Evolutionary conservation across 371 early-diverging fungal genomes (phyloP).

Genomic region (Mortierella sp.): DNA sequence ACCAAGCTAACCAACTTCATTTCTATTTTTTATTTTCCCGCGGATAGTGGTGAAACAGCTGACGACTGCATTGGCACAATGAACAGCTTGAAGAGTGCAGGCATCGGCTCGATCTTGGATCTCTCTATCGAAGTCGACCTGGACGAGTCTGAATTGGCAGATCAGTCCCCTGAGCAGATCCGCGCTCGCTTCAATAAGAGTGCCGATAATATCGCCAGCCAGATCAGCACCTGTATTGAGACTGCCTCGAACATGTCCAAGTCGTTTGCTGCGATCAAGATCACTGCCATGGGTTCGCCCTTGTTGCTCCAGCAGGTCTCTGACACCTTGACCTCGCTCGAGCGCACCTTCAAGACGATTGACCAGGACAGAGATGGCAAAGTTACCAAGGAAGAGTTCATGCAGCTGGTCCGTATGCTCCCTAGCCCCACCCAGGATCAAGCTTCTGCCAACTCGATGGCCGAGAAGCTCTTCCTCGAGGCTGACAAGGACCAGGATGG

Average conservation of each 20-base stretch:
- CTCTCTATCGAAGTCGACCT: conserved; percentile 90
- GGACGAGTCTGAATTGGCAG: conserved; percentile 54
- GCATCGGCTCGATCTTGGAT: conserved; percentile 90
- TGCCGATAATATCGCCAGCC: conserved; percentile 69
- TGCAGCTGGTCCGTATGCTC: conserved; percentile 37
- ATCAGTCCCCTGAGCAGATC: conserved; percentile 50
- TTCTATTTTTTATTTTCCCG: background rate
- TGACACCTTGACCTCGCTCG: conserved; percentile 55
- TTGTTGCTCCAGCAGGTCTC: conserved; percentile 81
- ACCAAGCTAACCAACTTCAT: no score
- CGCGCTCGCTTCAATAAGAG: conserved; percentile 48
- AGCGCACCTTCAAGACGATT: conserved; percentile 51
- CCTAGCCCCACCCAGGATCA: conserved; percentile 29
- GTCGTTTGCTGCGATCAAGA: conserved; percentile 86
- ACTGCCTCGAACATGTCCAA: conserved; percentile 72
- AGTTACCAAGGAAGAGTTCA: conserved; percentile 45
- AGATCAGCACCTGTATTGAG: conserved; percentile 70
- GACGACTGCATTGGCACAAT: conserved; percentile 86
- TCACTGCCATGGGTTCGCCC: conserved; percentile 89
- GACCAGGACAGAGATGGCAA: conserved; percentile 60
- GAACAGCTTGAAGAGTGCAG: conserved; percentile 67
- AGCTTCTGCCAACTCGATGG: conserved; percentile 6
- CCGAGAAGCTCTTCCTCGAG: conserved; percentile 54
- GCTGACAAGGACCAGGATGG: conserved; percentile 64
- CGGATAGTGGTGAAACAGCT: conserved; percentile 79